These are phyloP conservation scores for Penicillium sp. DNA, from an alignment of 2,329 filamentous ascomycete species.

Conservation along the genomic window DNA sequence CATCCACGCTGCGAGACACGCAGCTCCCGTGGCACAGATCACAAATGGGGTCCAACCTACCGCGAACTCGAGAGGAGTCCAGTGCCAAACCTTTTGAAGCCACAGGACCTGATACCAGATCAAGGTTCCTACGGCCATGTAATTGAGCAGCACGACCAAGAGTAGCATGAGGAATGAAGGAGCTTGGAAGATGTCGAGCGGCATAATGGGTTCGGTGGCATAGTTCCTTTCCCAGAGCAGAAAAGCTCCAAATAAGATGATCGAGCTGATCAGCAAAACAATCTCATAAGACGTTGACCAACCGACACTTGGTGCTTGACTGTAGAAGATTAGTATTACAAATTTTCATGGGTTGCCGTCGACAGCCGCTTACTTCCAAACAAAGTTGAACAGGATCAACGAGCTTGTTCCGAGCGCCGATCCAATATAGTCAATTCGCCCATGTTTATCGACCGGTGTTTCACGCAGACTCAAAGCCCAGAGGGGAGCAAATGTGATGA, in stretches of 20 bases:
- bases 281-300: slow-evolving; percentile 49
- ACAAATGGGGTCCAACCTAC: slow-evolving; percentile 45
- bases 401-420: slow-evolving; percentile 40
- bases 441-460: slow-evolving; percentile 36
- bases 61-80: slow-evolving; percentile 42
- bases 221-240: slow-evolving; percentile 45
- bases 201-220: slow-evolving; percentile 47
- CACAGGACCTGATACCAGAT: slow-evolving; percentile 52
- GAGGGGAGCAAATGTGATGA: slow-evolving; percentile 23
- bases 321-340: background rate
- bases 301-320: slow-evolving; percentile 48
- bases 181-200: slow-evolving; percentile 46
- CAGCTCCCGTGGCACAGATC: slow-evolving; percentile 40
- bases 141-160: slow-evolving; percentile 46
- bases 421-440: slow-evolving; percentile 45
- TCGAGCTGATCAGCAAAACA: slow-evolving; percentile 38
- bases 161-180: slow-evolving; percentile 48
- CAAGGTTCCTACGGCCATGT: slow-evolving; percentile 51
- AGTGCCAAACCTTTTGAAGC: slow-evolving; percentile 46
- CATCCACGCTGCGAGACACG: slow-evolving; percentile 46
- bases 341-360: background rate
- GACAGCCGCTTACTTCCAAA: slow-evolving; percentile 48
- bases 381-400: slow-evolving; percentile 52
- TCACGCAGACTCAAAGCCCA: slow-evolving; percentile 32
- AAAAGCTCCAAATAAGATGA: slow-evolving; percentile 37